Evolutionary conservation across 176 grass and related monocot species (phyloP).

Genomic region (Oropetium thomaeum): DNA sequence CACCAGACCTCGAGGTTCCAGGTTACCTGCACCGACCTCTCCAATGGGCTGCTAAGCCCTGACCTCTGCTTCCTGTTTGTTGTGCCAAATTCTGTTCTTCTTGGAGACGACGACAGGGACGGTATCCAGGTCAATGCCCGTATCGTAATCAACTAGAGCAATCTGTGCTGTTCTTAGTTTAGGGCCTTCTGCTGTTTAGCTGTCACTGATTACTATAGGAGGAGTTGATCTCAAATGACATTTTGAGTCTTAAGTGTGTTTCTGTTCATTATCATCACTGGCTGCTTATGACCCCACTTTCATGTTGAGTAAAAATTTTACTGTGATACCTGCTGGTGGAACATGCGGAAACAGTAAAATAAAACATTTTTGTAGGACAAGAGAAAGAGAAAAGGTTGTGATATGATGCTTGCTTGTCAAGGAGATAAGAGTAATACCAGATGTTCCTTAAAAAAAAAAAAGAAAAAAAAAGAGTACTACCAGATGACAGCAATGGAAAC

Average conservation of each 20-base stretch:
- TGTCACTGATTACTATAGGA: background rate
- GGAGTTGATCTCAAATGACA: background rate
- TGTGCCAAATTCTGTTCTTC: background rate
- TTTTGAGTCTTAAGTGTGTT: too few species aligned
- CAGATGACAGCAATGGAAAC: too few species aligned
- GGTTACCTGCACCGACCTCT: background rate
- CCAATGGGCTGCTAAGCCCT: background rate
- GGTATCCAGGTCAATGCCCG: background rate
- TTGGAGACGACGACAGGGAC: background rate
- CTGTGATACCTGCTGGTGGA: too few species aligned
- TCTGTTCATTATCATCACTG: too few species aligned
- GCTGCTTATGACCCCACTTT: too few species aligned
- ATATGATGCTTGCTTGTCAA: too few species aligned
- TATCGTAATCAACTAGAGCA: background rate
- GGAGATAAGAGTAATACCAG: too few species aligned
- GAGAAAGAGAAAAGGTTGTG: too few species aligned
- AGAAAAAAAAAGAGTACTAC: too few species aligned
- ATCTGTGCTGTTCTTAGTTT: background rate
- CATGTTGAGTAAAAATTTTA: too few species aligned
- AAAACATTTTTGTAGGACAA: too few species aligned
- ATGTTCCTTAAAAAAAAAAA: too few species aligned
- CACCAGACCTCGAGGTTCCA: background rate
- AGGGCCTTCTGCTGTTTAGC: background rate
- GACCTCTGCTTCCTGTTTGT: background rate
- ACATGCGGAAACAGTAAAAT: background rate